Percentiles rank a stretch among this genome's conserved stretches.
These are phyloP conservation scores for Xylariaceae sp. DNA, from an alignment of 2,329 filamentous ascomycete species.

Conservation along the genomic window DNA sequence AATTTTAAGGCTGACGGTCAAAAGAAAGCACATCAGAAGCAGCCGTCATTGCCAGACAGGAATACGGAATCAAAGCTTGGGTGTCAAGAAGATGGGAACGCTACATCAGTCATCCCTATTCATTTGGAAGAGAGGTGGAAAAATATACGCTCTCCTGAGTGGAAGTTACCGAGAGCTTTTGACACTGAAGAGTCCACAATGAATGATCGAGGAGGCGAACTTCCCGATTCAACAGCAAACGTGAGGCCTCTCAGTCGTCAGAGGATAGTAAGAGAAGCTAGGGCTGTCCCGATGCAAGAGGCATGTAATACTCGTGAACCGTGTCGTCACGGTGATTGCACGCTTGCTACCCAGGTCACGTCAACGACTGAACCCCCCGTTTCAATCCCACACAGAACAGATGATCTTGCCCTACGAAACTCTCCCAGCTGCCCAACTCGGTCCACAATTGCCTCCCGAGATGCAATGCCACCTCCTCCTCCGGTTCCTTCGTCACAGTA, in stretches of 20 bases:
- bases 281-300: not conserved
- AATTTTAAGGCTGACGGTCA: not conserved
- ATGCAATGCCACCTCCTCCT: constrained; percentile 32
- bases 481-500: constrained; percentile 21
- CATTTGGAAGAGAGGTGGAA: constrained; percentile 18
- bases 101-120: not conserved
- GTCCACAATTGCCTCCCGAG: constrained; percentile 25
- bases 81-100: not conserved
- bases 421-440: constrained; percentile 10
- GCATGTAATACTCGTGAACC: not conserved
- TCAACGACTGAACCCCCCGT: not conserved
- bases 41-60: not conserved
- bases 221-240: not conserved
- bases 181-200: not conserved
- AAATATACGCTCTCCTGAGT: constrained; percentile 19
- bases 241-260: not conserved
- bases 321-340: not conserved
- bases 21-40: not conserved
- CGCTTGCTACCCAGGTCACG: not conserved
- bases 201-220: not conserved
- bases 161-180: constrained; percentile 5
- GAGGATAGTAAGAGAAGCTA: constrained; percentile 2
- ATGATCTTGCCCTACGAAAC: not conserved
- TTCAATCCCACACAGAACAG: not conserved
- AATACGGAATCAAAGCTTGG: not conserved